Conservation (phyloP, 2,329 filamentous ascomycete genomes). For the Seiridium cupressi region DNA sequence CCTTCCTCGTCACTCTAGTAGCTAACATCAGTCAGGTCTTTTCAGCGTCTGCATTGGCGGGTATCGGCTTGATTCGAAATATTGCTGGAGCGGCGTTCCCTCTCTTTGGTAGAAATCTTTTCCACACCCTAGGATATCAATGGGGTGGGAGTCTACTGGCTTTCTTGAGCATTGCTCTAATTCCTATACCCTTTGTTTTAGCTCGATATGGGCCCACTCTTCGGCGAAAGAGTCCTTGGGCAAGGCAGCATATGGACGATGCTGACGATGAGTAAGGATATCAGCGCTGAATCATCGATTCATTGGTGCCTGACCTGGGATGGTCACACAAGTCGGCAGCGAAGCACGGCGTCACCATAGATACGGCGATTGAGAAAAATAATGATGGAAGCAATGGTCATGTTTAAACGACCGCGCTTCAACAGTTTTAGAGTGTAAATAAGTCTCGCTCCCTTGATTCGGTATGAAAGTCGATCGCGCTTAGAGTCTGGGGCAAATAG, state of each 20-base stretch:
- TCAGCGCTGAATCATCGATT: too few species aligned
- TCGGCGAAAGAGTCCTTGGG: conserved; percentile 24
- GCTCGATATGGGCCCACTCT: conserved; percentile 20
- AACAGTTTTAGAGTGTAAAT: too few species aligned
- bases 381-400: too few species aligned
- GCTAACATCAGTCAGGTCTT: conserved; percentile 24
- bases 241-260: conserved; percentile 20
- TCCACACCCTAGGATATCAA: conserved; percentile 29
- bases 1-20: too few species aligned
- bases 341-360: too few species aligned
- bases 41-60: conserved; percentile 38
- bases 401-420: too few species aligned
- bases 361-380: too few species aligned
- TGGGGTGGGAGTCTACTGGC: conserved; percentile 34
- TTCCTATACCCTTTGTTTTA: conserved; percentile 30
- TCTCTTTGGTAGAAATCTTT: conserved; percentile 33
- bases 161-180: conserved; percentile 29
- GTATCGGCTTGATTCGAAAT: conserved; percentile 36
- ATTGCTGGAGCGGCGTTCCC: conserved; percentile 36
- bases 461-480: too few species aligned
- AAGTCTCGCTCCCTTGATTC: too few species aligned
- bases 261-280: conserved; percentile 5
- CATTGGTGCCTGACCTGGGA: too few species aligned
- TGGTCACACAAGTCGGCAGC: too few species aligned
- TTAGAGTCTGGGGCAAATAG: too few species aligned